phyloP scores from a whole-genome alignment of 1,139 yeast genomes.

The Torulaspora globosa region DNA sequence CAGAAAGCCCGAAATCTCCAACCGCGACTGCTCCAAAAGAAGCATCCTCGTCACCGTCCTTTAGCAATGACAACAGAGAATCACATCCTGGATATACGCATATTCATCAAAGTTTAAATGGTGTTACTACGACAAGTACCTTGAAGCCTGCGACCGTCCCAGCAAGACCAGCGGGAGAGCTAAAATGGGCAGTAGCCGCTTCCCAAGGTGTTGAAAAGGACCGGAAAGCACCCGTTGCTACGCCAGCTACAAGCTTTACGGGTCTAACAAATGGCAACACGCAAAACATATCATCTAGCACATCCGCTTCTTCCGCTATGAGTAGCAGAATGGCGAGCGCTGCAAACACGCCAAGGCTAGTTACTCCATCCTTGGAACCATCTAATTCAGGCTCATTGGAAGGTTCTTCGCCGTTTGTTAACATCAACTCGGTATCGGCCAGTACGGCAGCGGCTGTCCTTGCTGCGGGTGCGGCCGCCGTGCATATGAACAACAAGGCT shows the following conservation, averaged over 20 bases:
- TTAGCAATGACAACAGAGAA: conserved; percentile 8
- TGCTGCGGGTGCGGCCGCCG: conserved; percentile 32
- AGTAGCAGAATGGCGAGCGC: conserved; percentile 16
- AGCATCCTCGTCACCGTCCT: conserved; percentile 13
- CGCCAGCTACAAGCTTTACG: conserved; percentile 18
- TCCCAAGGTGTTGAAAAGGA: conserved; percentile 41
- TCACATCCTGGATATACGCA: conserved; percentile 29
- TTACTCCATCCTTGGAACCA: conserved; percentile 19
- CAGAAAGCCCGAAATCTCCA: conserved; percentile 18
- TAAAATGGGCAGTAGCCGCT: conserved; percentile 72
- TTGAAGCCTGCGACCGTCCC: conserved; percentile 69
- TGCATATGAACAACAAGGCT: conserved; percentile 26
- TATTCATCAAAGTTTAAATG: conserved; percentile 33
- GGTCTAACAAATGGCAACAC: conserved; percentile 14
- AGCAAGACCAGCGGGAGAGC: conserved; percentile 55
- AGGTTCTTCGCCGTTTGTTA: conserved; percentile 8
- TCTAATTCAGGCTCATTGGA: conserved; percentile 12
- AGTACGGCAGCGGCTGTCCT: conserved; percentile 25
- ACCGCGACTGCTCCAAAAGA: conserved; percentile 3
- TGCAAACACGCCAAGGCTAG: conserved; percentile 18
- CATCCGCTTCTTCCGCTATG: conserved; percentile 16
- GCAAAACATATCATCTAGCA: conserved; percentile 15
- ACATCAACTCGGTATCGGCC: conserved; percentile 16
- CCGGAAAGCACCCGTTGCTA: conserved; percentile 17
- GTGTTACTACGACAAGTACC: conserved; percentile 40